Percentiles rank a stretch among this genome's conserved stretches.
These are phyloP conservation scores for Solanum microdontum DNA, from an alignment of 257 asterid genomes.

Conservation along the genomic window DNA sequence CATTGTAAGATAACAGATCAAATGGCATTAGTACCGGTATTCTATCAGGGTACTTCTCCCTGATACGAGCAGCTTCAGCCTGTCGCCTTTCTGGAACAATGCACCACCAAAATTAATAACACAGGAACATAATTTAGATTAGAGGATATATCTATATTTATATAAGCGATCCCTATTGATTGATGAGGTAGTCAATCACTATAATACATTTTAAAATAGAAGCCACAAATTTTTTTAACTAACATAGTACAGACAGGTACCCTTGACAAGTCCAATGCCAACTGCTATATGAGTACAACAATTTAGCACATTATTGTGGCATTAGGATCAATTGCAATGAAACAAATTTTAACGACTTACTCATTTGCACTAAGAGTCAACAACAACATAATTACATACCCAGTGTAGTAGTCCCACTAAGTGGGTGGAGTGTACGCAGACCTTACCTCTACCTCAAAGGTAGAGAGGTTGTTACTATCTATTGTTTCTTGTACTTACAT, in stretches of 20 bases:
- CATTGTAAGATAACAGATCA: not conserved
- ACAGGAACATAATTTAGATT: not conserved
- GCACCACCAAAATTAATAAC: not conserved
- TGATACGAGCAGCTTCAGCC: slow-evolving; percentile 89
- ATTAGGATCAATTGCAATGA: not conserved
- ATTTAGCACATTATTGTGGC: not conserved
- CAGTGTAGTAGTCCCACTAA: not conserved
- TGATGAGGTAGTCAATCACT: not conserved
- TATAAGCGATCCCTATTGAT: not conserved
- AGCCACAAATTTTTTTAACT: no score
- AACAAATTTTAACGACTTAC: not conserved
- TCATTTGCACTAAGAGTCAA: not conserved
- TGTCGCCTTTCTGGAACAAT: slow-evolving; percentile 67
- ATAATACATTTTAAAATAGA: not conserved
- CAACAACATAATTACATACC: not conserved
- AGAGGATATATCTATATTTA: not conserved
- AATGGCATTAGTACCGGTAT: slow-evolving; percentile 55
- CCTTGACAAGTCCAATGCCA: not conserved
- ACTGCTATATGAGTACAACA: not conserved
- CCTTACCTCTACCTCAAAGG: not conserved
- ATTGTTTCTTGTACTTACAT: not conserved
- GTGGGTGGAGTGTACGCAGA: no score
- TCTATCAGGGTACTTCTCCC: slow-evolving; percentile 97
- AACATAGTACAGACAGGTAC: not conserved
- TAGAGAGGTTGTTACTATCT: not conserved